These are phyloP conservation scores for Pichia rugopelliculosa DNA, from an alignment of 805 yeast genomes.

Conservation along the genomic window DNA sequence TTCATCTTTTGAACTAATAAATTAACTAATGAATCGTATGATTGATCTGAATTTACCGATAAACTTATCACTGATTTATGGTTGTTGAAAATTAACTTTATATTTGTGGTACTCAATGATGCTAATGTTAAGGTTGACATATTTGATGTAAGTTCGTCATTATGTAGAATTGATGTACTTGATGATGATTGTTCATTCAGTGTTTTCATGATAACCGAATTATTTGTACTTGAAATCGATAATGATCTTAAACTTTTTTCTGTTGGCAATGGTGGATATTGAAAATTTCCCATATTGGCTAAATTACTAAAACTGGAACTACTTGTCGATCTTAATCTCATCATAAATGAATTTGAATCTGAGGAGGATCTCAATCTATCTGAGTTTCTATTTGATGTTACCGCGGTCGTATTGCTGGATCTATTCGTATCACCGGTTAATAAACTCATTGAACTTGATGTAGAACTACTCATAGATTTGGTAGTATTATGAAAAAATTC, in stretches of 20 bases:
- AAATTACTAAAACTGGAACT: conserved; percentile 16
- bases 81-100: conserved; percentile 31
- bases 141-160: conserved; percentile 11
- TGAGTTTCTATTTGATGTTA: conserved; percentile 12
- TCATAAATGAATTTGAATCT: conserved; percentile 17
- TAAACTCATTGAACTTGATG: conserved; percentile 6
- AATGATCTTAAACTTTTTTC: conserved; percentile 28
- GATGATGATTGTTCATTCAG: conserved; percentile 9
- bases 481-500: conserved; percentile 7
- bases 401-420: conserved; percentile 14
- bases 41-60: conserved; percentile 40
- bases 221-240: conserved; percentile 16
- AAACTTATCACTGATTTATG: conserved; percentile 52
- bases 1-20: conserved; percentile 45
- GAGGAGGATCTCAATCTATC: conserved; percentile 22
- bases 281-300: conserved; percentile 12
- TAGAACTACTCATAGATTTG: conserved; percentile 7
- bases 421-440: conserved; percentile 9
- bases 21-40: conserved; percentile 29
- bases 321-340: conserved; percentile 24
- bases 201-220: not conserved
- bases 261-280: conserved; percentile 21
- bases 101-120: conserved; percentile 15
- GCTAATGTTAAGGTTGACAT: conserved; percentile 15
- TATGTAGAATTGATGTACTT: conserved; percentile 2